Conservation (phyloP, 2,329 filamentous ascomycete genomes). For the Alternaria incomplexa region DNA sequence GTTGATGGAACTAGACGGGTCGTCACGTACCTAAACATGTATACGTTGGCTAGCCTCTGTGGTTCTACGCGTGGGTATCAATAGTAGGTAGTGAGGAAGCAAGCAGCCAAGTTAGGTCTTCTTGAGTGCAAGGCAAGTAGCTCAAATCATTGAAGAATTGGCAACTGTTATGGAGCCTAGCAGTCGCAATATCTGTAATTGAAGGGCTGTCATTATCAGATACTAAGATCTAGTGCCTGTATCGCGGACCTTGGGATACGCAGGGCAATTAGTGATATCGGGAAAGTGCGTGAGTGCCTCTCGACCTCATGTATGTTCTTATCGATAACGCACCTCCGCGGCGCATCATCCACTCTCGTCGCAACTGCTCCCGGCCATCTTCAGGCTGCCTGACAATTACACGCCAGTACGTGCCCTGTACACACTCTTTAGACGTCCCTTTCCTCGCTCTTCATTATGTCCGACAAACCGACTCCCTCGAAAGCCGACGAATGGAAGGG, state of each 20-base stretch:
- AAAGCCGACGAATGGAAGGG: constrained; percentile 32
- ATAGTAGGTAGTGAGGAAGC: background rate
- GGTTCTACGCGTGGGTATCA: background rate
- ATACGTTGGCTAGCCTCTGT: background rate
- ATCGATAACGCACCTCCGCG: constrained; percentile 20
- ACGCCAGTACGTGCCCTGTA: background rate
- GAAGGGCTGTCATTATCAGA: background rate
- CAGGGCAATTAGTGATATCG: background rate
- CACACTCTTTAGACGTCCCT: background rate
- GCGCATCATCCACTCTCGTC: background rate
- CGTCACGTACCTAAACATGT: background rate
- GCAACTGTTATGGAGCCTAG: background rate
- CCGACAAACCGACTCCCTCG: constrained; percentile 13
- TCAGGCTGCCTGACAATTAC: background rate
- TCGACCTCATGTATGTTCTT: background rate
- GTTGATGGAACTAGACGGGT: background rate
- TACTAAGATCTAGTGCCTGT: background rate
- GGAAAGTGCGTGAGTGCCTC: background rate
- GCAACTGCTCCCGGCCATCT: background rate
- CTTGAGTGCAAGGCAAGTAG: background rate
- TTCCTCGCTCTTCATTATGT: constrained; percentile 1
- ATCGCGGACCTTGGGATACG: background rate
- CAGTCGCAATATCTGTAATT: background rate
- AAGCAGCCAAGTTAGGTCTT: background rate
- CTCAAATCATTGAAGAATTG: background rate